A percentile compares a stretch with the other conserved stretches of the same genome.
These are phyloP conservation scores for Phytophthora megakarya DNA, from an alignment of 352 stramenopile species.

Conservation along the genomic window DNA sequence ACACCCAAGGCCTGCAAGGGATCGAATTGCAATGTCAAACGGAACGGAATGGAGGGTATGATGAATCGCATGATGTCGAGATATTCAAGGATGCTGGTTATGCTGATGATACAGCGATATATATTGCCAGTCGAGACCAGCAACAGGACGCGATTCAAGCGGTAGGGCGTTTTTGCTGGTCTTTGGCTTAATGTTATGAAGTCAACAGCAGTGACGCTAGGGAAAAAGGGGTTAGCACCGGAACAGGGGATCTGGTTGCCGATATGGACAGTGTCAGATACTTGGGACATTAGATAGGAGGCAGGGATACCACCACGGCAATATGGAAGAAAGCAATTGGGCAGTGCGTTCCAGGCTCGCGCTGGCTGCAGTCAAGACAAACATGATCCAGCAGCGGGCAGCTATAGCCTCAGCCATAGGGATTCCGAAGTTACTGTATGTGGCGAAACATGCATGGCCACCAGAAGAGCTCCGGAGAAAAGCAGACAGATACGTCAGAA, in stretches of 20 bases:
- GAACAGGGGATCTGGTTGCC: too few species aligned
- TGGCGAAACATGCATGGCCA: too few species aligned
- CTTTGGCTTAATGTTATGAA: neutral
- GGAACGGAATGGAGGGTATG: too few species aligned
- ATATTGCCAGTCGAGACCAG: neutral
- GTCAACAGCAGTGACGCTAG: neutral
- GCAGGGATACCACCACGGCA: neutral
- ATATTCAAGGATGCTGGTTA: neutral
- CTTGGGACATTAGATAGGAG: neutral
- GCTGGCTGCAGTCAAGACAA: neutral
- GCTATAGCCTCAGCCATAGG: too few species aligned
- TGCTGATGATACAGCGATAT: slow-evolving; percentile 10
- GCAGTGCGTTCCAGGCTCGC: neutral
- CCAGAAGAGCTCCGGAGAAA: too few species aligned
- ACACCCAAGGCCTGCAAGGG: neutral
- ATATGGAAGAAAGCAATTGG: slow-evolving; percentile 1
- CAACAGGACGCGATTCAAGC: neutral
- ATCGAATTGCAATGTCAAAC: neutral
- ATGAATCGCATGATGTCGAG: too few species aligned
- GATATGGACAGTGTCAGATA: neutral
- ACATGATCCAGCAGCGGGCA: neutral
- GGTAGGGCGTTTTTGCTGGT: neutral
- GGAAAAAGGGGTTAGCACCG: neutral
- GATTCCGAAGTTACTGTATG: too few species aligned
- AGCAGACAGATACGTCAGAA: too few species aligned